Evolutionary conservation across 495 filamentous ascomycete species (phyloP).

Genomic region (Penicillium parvum): DNA sequence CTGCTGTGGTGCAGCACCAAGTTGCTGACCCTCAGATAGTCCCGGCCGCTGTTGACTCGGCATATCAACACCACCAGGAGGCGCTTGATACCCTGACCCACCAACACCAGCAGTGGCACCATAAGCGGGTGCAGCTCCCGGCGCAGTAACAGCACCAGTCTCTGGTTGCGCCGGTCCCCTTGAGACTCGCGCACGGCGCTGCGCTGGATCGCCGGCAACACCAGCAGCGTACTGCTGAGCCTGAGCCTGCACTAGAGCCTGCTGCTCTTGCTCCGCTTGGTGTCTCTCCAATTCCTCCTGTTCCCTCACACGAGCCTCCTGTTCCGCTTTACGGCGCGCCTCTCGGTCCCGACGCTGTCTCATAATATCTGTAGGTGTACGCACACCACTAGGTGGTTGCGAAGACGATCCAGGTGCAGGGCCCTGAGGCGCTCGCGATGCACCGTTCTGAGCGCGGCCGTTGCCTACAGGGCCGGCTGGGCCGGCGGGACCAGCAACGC

Average conservation of each 20-base stretch:
- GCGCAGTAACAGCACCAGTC: constrained; percentile 7
- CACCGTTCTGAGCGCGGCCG: constrained; percentile 47
- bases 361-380: constrained; percentile 70
- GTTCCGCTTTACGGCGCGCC: constrained; percentile 59
- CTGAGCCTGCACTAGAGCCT: constrained; percentile 20
- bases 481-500: constrained; percentile 43
- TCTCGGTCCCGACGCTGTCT: constrained; percentile 64
- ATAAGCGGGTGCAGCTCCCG: constrained; percentile 9
- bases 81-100: constrained; percentile 18
- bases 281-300: constrained; percentile 51
- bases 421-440: constrained; percentile 41
- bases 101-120: constrained; percentile 8
- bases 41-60: constrained; percentile 14
- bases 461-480: constrained; percentile 34
- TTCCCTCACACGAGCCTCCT: constrained; percentile 44
- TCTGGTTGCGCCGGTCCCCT: constrained; percentile 23
- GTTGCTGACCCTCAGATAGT: constrained; percentile 28
- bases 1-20: constrained; percentile 20
- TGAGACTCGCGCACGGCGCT: constrained; percentile 33
- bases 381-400: constrained; percentile 41
- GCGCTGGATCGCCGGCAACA: constrained; percentile 50
- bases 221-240: constrained; percentile 49
- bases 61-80: constrained; percentile 3
- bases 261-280: constrained; percentile 52
- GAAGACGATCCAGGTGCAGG: constrained; percentile 39